Conservation (phyloP, 305 asterid species). For the Solanum hybrid region DNA sequence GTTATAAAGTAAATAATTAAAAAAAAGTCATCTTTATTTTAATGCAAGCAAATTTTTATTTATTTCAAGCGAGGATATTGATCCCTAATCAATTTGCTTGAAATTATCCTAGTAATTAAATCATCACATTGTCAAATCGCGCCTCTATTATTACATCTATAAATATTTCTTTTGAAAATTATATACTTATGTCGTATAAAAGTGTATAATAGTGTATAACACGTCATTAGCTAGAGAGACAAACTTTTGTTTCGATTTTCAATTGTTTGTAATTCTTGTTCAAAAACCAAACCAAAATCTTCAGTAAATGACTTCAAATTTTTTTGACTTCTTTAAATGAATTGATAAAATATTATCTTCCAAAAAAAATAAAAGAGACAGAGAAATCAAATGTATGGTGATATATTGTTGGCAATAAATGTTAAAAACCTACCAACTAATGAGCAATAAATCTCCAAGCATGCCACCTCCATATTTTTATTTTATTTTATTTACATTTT, state of each 20-base stretch:
- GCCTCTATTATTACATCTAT: not conserved
- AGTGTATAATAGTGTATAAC: not conserved
- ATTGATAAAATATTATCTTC: not conserved
- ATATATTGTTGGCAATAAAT: conserved; percentile 1
- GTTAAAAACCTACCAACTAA: not conserved
- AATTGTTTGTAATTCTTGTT: too few species aligned
- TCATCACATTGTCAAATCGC: not conserved
- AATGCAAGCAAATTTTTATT: not conserved
- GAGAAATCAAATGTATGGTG: not conserved
- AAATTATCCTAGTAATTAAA: too few species aligned
- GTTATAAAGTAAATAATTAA: not conserved
- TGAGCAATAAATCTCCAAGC: not conserved
- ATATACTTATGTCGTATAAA: not conserved
- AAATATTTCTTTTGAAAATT: too few species aligned
- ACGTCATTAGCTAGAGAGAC: not conserved
- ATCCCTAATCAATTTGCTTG: too few species aligned
- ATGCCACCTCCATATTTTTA: not conserved
- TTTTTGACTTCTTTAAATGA: not conserved
- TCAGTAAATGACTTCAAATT: not conserved
- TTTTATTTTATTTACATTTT: not conserved
- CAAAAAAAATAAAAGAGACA: not conserved
- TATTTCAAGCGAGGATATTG: not conserved
- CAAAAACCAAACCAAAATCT: not conserved
- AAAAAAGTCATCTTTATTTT: not conserved
- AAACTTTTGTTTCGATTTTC: too few species aligned